phyloP scores from a whole-genome alignment of 1,284 basidiomycete species.

The Austroboletus olivaceoglutinosus region DNA sequence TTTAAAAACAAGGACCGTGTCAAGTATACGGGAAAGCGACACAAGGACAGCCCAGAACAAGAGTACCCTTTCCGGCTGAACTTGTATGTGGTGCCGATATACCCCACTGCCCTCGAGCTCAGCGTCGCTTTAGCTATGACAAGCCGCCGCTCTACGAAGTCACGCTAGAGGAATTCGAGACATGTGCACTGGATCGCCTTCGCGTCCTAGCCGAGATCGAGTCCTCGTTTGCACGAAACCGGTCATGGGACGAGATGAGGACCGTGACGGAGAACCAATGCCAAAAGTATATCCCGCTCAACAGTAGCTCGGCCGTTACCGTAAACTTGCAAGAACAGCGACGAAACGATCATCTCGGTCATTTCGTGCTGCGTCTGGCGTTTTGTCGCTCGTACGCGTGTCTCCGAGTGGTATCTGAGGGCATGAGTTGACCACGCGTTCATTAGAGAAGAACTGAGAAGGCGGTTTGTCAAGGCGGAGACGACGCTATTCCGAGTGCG shows the following conservation, averaged over 20 bases:
- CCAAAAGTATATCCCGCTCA: conserved; percentile 72
- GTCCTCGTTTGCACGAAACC: conserved; percentile 83
- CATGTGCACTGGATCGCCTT: conserved; percentile 85
- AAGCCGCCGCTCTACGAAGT: conserved; percentile 86
- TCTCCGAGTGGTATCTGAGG: neutral
- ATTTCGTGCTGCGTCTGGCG: conserved; percentile 93
- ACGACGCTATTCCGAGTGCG: conserved; percentile 81
- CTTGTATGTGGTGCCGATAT: conserved; percentile 55
- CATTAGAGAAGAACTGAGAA: conserved; percentile 83
- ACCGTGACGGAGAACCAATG: conserved; percentile 59
- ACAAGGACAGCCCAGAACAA: neutral
- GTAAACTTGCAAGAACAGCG: conserved; percentile 65
- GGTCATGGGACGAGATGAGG: conserved; percentile 75
- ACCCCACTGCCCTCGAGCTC: conserved; percentile 6
- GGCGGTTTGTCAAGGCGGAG: conserved; percentile 91
- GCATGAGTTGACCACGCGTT: neutral
- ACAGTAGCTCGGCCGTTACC: conserved; percentile 53
- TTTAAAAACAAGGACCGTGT: conserved; percentile 16
- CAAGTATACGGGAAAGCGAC: neutral
- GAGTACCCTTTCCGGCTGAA: conserved; percentile 73
- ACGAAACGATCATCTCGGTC: conserved; percentile 85
- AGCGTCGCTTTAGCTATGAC: conserved; percentile 63
- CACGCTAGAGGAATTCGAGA: conserved; percentile 96
- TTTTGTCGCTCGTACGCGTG: conserved; percentile 90
- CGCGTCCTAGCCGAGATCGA: conserved; percentile 95